Conservation (phyloP, 2,329 filamentous ascomycete species). For the Clonostachys sp. region DNA sequence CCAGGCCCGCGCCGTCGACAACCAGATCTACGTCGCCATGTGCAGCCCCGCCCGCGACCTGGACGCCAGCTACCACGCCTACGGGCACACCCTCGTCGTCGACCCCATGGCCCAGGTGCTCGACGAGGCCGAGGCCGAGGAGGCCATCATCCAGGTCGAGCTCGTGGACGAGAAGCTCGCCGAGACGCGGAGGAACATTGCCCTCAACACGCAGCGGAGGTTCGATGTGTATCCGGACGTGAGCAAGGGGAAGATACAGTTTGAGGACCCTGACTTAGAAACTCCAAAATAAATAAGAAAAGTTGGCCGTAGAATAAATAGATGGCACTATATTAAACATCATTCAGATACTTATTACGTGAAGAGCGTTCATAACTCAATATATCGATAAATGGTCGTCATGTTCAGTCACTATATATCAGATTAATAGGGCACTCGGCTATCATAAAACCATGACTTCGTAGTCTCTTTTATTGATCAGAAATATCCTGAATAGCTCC, state of each 20-base stretch:
- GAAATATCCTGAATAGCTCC: too few relatives aligned
- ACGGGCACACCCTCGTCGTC: slow-evolving; percentile 84
- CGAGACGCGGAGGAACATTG: slow-evolving; percentile 76
- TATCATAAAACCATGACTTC: too few relatives aligned
- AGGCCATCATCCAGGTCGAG: slow-evolving; percentile 72
- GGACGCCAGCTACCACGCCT: slow-evolving; percentile 77
- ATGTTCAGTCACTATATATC: too few relatives aligned
- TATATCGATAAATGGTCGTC: too few relatives aligned
- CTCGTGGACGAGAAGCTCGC: slow-evolving; percentile 65
- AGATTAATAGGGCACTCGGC: too few relatives aligned
- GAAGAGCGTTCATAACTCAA: too few relatives aligned
- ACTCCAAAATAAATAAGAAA: too few relatives aligned
- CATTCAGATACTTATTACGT: too few relatives aligned
- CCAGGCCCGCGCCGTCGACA: slow-evolving; percentile 81
- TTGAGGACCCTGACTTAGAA: slow-evolving; percentile 10
- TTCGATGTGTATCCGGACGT: slow-evolving; percentile 97
- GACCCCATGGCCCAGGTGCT: slow-evolving; percentile 86
- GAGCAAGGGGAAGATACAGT: slow-evolving; percentile 50
- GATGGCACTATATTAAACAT: too few relatives aligned
- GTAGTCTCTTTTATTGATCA: too few relatives aligned
- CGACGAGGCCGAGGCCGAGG: slow-evolving; percentile 70
- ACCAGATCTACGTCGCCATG: slow-evolving; percentile 88
- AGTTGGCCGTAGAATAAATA: too few relatives aligned
- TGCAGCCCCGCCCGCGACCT: slow-evolving; percentile 87
- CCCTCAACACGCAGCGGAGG: slow-evolving; percentile 75